These are phyloP conservation scores for Lophiostoma macrostomum DNA, from an alignment of 495 filamentous ascomycete species.

Conservation along the genomic window DNA sequence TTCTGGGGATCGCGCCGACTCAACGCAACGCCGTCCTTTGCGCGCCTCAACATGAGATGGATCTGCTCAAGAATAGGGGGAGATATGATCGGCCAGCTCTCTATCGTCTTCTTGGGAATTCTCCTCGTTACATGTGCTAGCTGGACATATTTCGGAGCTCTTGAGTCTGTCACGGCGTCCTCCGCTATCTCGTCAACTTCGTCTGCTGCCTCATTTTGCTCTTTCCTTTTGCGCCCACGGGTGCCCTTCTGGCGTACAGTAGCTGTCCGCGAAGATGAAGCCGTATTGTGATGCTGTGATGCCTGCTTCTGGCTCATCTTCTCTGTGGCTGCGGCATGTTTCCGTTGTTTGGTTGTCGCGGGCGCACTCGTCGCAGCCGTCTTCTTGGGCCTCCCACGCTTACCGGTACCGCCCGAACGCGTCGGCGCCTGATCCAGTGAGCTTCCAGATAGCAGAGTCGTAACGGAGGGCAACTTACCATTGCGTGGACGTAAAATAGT, in stretches of 20 bases:
- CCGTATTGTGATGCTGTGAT: no score
- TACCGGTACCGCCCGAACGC: constrained; percentile 4
- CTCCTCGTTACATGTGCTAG: constrained; percentile 52
- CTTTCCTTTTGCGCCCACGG: no score
- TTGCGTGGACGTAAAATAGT: constrained; percentile 8
- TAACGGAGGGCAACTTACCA: constrained; percentile 7
- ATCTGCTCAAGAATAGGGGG: constrained; percentile 9
- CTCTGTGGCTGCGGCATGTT: no score
- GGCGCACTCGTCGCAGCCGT: constrained; percentile 5
- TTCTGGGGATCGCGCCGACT: constrained; percentile 54
- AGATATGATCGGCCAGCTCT: constrained; percentile 10
- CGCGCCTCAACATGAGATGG: constrained; percentile 2
- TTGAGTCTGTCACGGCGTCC: no score
- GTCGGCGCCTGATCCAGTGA: constrained; percentile 14
- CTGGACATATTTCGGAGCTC: constrained; percentile 6
- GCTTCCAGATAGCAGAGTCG: background rate
- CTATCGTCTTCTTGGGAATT: constrained; percentile 49
- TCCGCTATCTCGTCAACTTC: no score
- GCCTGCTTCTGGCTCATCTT: no score
- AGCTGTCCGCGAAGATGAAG: no score
- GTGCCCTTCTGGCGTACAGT: no score
- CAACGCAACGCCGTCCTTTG: constrained; percentile 43
- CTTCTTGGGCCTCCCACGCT: constrained; percentile 1
- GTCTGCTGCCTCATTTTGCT: no score
- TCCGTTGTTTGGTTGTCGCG: no score